These are phyloP conservation scores for Asterionellopsis glacialis DNA, from an alignment of 108 stramenopile species.

Conservation along the genomic window DNA sequence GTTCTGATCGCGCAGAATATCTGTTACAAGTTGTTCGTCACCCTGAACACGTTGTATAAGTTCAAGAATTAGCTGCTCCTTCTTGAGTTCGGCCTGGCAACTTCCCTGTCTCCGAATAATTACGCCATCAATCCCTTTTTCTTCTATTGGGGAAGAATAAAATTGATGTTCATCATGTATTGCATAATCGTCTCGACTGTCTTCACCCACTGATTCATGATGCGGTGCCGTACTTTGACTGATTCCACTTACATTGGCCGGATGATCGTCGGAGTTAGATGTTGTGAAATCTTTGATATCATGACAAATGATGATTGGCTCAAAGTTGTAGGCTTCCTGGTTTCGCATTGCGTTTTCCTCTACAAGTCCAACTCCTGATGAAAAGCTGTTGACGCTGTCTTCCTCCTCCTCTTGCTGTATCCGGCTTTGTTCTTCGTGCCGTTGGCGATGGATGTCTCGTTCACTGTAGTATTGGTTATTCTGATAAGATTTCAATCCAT, in stretches of 20 bases:
- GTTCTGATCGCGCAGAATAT: slow-evolving; percentile 1
- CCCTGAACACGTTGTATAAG: slow-evolving; percentile 33
- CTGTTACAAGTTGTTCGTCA: slow-evolving; percentile 21
- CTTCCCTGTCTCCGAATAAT: slow-evolving; percentile 4
- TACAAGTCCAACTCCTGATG: slow-evolving; percentile 4
- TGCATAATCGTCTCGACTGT: neutral
- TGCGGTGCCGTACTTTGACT: slow-evolving; percentile 18
- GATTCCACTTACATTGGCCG: slow-evolving; percentile 26
- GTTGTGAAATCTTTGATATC: neutral
- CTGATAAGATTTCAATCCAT: too few relatives aligned
- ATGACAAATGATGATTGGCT: slow-evolving; percentile 21
- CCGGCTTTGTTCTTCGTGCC: neutral
- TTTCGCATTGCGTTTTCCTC: neutral
- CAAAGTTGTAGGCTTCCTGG: slow-evolving; percentile 18
- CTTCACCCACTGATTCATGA: neutral
- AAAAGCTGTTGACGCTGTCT: neutral
- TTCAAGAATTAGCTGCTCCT: slow-evolving; percentile 32
- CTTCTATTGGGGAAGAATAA: neutral
- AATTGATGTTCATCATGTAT: neutral
- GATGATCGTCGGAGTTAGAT: slow-evolving; percentile 3
- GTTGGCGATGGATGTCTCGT: neutral
- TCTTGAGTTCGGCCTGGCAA: slow-evolving; percentile 19
- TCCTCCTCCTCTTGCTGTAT: neutral
- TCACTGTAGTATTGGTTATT: too few relatives aligned
- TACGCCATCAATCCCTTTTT: slow-evolving; percentile 5